Percentiles rank a stretch among this genome's conserved stretches.
Evolutionary conservation across 2,329 filamentous ascomycete species (phyloP).

Genomic region (Penicillium carneum): DNA sequence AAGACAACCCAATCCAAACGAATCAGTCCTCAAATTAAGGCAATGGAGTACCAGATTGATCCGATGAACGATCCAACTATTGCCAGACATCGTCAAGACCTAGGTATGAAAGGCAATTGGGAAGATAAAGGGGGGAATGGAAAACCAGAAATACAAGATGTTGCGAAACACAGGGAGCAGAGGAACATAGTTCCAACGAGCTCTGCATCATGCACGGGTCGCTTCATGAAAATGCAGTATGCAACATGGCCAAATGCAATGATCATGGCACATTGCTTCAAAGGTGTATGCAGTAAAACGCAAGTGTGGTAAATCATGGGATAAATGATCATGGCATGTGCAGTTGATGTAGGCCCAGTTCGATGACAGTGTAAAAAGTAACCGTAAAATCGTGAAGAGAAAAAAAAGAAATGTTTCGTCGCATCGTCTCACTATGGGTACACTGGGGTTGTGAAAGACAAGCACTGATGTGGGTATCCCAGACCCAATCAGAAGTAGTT

Average conservation of each 20-base stretch:
- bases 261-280: constrained; percentile 36
- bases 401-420: constrained; percentile 36
- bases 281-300: constrained; percentile 28
- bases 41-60: constrained; percentile 7
- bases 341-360: constrained; percentile 33
- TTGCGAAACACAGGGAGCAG: constrained; percentile 12
- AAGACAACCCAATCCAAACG: background rate
- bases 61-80: constrained; percentile 9
- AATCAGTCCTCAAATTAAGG: constrained; percentile 7
- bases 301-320: constrained; percentile 25
- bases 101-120: background rate
- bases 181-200: constrained; percentile 16
- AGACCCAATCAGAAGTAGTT: constrained; percentile 43
- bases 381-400: constrained; percentile 39
- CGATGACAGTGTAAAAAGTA: constrained; percentile 34
- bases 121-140: background rate
- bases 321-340: constrained; percentile 30
- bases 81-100: background rate
- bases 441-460: constrained; percentile 39
- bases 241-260: constrained; percentile 32
- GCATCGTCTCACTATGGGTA: constrained; percentile 51
- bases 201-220: constrained; percentile 29
- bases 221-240: constrained; percentile 31
- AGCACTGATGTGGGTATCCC: constrained; percentile 29
- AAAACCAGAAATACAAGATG: constrained; percentile 14